Evolutionary conservation across 192 early-diverging fungal species (phyloP), one percentile per base, ranked within the genome.

Genomic region (Paraglomus occultum): DNA sequence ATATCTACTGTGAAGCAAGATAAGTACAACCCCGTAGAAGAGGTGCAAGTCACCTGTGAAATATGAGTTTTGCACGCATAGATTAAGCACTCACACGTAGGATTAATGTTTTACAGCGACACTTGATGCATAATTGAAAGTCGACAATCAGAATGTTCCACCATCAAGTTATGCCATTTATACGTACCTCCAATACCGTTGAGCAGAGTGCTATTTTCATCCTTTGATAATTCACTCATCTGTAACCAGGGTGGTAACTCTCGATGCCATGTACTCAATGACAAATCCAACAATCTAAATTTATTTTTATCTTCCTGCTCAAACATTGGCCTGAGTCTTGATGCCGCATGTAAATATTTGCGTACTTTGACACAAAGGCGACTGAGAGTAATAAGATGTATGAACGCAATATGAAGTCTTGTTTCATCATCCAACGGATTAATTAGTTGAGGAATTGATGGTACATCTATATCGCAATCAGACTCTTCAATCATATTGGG

Each of bases 401-500:
- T 51, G 10, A 45, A 66, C 14, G 64, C 64, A 51, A 66, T 66
- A 20, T 66, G n/a, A 18, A 66, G 49, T 66, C 23, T 18, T 10
- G 48, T 18, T 12, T 66, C 43, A n/a, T 66, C 64, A 14, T 66
- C 50, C 1, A 31, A 8, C 51, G 48, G 48, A 31, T 51, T 51
- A 17, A 8, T 22, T 51, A 51, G 14, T 18, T 6, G 10, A 15
- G 64, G 49, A 7, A 51, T 20, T 66, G 2, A 8, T 7, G 49
- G 49, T 8, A 51, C 64, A 15, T 66, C 64, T 10, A 66, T 14
- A 31, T 66, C 48, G 38, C 64, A 66, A 39, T 66, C 64, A 49
- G 40, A 51, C 20, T 66, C 64, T 17, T 66, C 64, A 15, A 66
- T 66, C 64, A 66, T 66, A 31, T 66, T 66, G 12, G 64, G 64